Percentiles rank a stretch among this genome's conserved stretches.
Evolutionary conservation across 2,329 filamentous ascomycete species (phyloP).

Genomic region (Cephalotrichum gorgonifer): DNA sequence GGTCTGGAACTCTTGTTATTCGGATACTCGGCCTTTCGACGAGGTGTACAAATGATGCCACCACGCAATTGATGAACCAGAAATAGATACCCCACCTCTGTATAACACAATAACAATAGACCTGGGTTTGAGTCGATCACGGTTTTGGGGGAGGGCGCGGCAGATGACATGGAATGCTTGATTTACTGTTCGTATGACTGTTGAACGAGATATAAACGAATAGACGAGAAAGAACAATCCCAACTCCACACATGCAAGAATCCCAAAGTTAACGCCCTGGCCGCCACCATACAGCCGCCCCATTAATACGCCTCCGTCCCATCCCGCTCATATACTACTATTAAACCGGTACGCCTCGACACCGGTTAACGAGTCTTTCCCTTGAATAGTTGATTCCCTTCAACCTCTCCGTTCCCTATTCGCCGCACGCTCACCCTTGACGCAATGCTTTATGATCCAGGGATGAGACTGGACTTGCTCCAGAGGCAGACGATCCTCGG

Average conservation of each 20-base stretch:
- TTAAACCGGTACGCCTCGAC: background rate
- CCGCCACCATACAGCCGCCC: background rate
- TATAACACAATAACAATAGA: background rate
- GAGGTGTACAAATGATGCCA: constrained; percentile 72
- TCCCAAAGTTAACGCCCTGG: background rate
- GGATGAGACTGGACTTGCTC: constrained; percentile 84
- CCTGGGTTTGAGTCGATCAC: background rate
- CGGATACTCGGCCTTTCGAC: constrained; percentile 90
- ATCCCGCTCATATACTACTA: background rate
- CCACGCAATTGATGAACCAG: background rate
- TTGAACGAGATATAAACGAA: background rate
- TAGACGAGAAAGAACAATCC: background rate
- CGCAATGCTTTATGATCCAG: constrained; percentile 95
- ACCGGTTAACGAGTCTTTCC: constrained; percentile 8
- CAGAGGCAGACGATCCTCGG: constrained; percentile 83
- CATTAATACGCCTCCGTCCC: background rate
- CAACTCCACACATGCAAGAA: constrained; percentile 2
- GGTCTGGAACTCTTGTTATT: constrained; percentile 97
- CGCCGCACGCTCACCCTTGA: constrained; percentile 46
- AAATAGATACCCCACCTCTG: background rate
- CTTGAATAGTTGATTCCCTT: background rate
- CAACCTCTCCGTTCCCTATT: constrained; percentile 34
- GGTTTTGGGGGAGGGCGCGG: background rate
- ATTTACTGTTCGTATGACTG: background rate
- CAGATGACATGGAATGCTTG: background rate